A percentile compares a stretch with the other conserved stretches of the same genome.
phyloP scores from a whole-genome alignment of 2,329 filamentous ascomycete genomes.

The Calycina marina region DNA sequence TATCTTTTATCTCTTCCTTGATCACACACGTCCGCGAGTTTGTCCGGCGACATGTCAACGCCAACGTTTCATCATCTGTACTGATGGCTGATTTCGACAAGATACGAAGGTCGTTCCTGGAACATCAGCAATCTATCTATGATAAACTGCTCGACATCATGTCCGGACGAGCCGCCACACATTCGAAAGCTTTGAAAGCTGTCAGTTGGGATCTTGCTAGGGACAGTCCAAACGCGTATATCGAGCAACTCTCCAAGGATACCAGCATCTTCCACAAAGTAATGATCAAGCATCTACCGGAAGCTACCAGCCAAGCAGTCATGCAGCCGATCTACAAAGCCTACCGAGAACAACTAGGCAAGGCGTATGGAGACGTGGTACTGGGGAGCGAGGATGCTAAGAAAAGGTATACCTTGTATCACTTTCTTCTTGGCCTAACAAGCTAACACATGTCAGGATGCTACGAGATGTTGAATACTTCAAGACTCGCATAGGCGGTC shows the following conservation, averaged over 20 bases:
- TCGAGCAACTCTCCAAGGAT: constrained; percentile 59
- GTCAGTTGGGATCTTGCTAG: constrained; percentile 44
- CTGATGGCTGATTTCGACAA: constrained; percentile 32
- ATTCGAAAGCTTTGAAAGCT: constrained; percentile 48
- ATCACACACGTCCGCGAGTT: constrained; percentile 88
- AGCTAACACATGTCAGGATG: constrained; percentile 30
- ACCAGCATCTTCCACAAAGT: constrained; percentile 56
- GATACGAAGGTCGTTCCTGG: constrained; percentile 29
- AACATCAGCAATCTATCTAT: constrained; percentile 58
- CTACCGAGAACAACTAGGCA: constrained; percentile 51
- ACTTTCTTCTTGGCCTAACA: background rate
- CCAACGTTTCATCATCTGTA: constrained; percentile 33
- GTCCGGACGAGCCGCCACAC: constrained; percentile 44
- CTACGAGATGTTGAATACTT: constrained; percentile 50
- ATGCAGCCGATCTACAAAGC: constrained; percentile 54
- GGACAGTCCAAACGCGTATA: constrained; percentile 39
- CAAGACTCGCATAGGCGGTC: constrained; percentile 42
- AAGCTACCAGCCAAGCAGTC: constrained; percentile 49
- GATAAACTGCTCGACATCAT: constrained; percentile 65
- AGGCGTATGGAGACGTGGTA: constrained; percentile 43
- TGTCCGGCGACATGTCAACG: constrained; percentile 56
- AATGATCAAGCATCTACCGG: constrained; percentile 50
- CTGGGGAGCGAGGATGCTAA: constrained; percentile 46
- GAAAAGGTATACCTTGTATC: constrained; percentile 39
- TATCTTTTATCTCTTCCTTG: constrained; percentile 75